Evolutionary conservation across 164 flowering plant species (phyloP).

Genomic region (Stephania japonica): DNA sequence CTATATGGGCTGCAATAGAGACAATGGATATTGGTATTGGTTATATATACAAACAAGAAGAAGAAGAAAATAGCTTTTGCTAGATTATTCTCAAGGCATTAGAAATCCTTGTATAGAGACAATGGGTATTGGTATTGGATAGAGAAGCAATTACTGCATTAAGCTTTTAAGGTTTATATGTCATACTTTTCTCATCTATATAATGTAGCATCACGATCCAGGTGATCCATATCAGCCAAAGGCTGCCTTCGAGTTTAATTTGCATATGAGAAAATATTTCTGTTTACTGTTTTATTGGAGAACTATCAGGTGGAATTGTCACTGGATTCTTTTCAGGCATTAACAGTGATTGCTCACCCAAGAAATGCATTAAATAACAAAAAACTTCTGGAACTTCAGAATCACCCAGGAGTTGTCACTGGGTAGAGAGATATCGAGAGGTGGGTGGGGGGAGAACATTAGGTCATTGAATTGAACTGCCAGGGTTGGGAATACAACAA

Average conservation of each 20-base stretch:
- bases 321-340: too few species aligned
- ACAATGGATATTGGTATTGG: slow-evolving; percentile 7
- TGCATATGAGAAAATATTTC: neutral
- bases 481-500: too few species aligned
- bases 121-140: too few species aligned
- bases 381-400: neutral
- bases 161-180: neutral
- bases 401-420: neutral
- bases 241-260: neutral
- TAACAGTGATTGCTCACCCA: too few species aligned
- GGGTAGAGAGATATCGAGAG: neutral
- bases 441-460: too few species aligned
- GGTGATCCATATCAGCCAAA: neutral
- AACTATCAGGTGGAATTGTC: too few species aligned
- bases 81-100: neutral
- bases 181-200: too few species aligned
- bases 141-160: neutral
- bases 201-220: too few species aligned
- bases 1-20: slow-evolving; percentile 69
- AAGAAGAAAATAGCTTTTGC: neutral
- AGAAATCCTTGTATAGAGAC: neutral
- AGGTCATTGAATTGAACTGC: too few species aligned
- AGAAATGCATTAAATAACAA: neutral
- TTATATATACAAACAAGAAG: neutral
- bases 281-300: neutral